Evolutionary conservation across 495 filamentous ascomycete genomes (phyloP).

Genomic region (Trichoderma parareesei): DNA sequence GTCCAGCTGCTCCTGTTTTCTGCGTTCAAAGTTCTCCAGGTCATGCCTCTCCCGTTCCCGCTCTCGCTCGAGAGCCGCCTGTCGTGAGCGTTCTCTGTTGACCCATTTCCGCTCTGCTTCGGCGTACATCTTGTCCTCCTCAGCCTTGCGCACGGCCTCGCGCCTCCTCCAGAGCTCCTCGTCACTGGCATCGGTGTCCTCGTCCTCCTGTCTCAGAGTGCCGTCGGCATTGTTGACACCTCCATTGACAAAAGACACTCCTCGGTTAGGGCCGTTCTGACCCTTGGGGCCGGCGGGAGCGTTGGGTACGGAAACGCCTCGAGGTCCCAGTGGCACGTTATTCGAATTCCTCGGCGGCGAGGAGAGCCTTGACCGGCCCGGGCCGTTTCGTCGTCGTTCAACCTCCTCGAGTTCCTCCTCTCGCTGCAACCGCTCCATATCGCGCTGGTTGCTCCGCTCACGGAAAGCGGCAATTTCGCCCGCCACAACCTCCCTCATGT

Average conservation of each 20-base stretch:
- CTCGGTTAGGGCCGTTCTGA: conserved; percentile 52
- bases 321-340: conserved; percentile 77
- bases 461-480: conserved; percentile 91
- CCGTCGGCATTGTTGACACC: conserved; percentile 51
- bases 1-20: conserved; percentile 54
- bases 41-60: conserved; percentile 70
- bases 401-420: conserved; percentile 90
- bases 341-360: conserved; percentile 72
- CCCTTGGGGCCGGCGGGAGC: conserved; percentile 77
- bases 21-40: conserved; percentile 51
- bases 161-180: conserved; percentile 73
- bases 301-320: conserved; percentile 53
- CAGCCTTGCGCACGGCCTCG: conserved; percentile 58
- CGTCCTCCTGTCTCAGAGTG: conserved; percentile 62
- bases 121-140: conserved; percentile 72
- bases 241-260: conserved; percentile 81
- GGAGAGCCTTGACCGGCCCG: conserved; percentile 54
- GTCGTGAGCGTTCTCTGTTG: conserved; percentile 75
- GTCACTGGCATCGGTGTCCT: conserved; percentile 83
- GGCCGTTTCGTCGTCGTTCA: conserved; percentile 67
- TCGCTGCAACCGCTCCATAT: conserved; percentile 74
- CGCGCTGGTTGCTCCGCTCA: conserved; percentile 76
- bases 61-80: conserved; percentile 77
- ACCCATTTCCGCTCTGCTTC: conserved; percentile 87
- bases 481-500: conserved; percentile 94